Evolutionary conservation across 257 asterid genomes (phyloP).

Genomic region (Primulina eburnea): DNA sequence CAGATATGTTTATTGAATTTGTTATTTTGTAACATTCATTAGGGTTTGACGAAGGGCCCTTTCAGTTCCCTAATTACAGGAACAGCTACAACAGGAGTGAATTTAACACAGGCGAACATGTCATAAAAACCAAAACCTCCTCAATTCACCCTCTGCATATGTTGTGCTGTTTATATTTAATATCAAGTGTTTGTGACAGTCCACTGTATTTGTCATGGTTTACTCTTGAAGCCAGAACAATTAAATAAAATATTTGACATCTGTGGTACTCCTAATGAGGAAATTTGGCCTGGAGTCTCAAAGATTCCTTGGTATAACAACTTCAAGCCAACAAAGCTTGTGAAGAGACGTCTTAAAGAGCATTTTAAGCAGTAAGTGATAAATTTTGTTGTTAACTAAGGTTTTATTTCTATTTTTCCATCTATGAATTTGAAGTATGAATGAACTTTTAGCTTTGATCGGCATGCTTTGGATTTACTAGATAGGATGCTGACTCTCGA

Average conservation of each 20-base stretch:
- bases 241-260: constrained; percentile 72
- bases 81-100: constrained; percentile 6
- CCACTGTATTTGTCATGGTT: constrained; percentile 10
- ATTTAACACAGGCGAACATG: neutral
- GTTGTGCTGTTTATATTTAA: constrained; percentile 4
- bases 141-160: constrained; percentile 7
- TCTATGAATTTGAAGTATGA: constrained; percentile 17
- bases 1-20: too few species aligned
- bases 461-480: constrained; percentile 87
- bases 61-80: neutral
- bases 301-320: constrained; percentile 83
- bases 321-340: constrained; percentile 64
- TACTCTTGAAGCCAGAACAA: constrained; percentile 67
- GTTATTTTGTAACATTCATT: neutral
- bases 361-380: constrained; percentile 73
- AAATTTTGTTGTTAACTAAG: constrained; percentile 8
- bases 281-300: constrained; percentile 85
- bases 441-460: constrained; percentile 62
- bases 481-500: constrained; percentile 84
- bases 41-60: neutral
- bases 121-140: neutral
- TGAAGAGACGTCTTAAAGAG: constrained; percentile 80
- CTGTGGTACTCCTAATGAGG: constrained; percentile 77
- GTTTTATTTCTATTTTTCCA: constrained; percentile 1
- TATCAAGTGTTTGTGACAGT: constrained; percentile 5